Conservation (phyloP, 305 asterid species). For the Coffea humblotiana region DNA sequence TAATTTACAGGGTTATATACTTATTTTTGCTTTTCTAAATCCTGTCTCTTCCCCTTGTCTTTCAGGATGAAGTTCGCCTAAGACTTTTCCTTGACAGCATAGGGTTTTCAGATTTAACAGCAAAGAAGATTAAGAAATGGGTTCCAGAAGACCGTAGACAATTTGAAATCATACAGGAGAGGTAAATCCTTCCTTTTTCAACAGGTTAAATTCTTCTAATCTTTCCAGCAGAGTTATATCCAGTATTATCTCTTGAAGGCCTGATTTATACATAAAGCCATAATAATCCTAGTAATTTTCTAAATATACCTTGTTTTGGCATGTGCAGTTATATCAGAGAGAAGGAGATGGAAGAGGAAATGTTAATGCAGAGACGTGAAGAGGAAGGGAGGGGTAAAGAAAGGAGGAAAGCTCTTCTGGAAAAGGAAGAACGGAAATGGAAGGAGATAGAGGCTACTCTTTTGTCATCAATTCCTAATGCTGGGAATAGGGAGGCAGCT, state of each 20-base stretch:
- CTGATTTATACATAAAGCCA: background rate
- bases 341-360: constrained; percentile 99
- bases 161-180: constrained; percentile 97
- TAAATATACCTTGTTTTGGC: constrained; percentile 29
- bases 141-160: constrained; percentile 98
- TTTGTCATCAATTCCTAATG: constrained; percentile 94
- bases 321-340: constrained; percentile 84
- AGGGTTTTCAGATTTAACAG: constrained; percentile 97
- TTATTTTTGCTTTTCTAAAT: constrained; percentile 14
- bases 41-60: constrained; percentile 19
- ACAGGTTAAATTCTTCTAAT: background rate
- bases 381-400: constrained; percentile 99
- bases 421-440: constrained; percentile 99
- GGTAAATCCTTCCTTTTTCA: constrained; percentile 41
- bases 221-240: background rate
- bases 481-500: constrained; percentile 98
- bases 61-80: constrained; percentile 96
- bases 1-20: background rate
- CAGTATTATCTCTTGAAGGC: background rate
- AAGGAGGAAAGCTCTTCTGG: constrained; percentile 94
- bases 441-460: constrained; percentile 98
- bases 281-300: background rate
- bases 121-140: constrained; percentile 97
- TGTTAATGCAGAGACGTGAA: constrained; percentile 97
- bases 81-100: constrained; percentile 98